These are phyloP conservation scores for Acarospora socialis DNA, from an alignment of 2,329 filamentous ascomycete species.

Conservation along the genomic window DNA sequence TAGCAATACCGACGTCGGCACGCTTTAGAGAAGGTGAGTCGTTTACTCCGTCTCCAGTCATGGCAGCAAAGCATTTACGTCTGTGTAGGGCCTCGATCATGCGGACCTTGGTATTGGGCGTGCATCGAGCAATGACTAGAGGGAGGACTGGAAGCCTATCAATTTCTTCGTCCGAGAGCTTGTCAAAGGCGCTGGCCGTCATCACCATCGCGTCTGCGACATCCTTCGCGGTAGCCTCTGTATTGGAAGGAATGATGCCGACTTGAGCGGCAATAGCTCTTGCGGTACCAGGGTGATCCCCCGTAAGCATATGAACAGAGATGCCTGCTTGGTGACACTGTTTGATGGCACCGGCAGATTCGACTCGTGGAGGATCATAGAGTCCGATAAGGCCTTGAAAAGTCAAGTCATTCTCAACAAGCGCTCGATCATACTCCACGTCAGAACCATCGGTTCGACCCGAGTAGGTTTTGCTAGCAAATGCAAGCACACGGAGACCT, in stretches of 20 bases:
- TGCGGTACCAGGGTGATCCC: conserved; percentile 67
- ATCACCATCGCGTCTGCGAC: conserved; percentile 58
- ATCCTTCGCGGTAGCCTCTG: conserved; percentile 43
- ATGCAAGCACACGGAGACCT: conserved; percentile 53
- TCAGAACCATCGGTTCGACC: conserved; percentile 32
- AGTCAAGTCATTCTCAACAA: conserved; percentile 52
- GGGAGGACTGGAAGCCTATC: conserved; percentile 42
- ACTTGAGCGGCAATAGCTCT: conserved; percentile 66
- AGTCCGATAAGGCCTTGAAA: conserved; percentile 75
- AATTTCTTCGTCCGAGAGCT: conserved; percentile 59
- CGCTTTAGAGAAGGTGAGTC: conserved; percentile 41
- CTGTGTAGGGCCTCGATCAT: conserved; percentile 64
- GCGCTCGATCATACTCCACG: conserved; percentile 40
- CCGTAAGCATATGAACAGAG: conserved; percentile 71
- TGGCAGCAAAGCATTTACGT: conserved; percentile 41
- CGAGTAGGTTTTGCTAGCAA: conserved; percentile 38
- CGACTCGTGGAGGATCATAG: conserved; percentile 71
- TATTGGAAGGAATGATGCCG: conserved; percentile 56
- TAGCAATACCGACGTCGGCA: conserved; percentile 46
- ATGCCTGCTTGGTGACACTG: conserved; percentile 62
- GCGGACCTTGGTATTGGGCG: conserved; percentile 51
- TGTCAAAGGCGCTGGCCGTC: conserved; percentile 67
- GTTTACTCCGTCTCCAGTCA: conserved; percentile 36
- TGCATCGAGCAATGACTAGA: conserved; percentile 44
- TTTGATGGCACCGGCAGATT: conserved; percentile 58